Base-by-base conservation (phyloP, 2,329 filamentous ascomycete genomes). In the Phyllosticta capitalensis region DNA sequence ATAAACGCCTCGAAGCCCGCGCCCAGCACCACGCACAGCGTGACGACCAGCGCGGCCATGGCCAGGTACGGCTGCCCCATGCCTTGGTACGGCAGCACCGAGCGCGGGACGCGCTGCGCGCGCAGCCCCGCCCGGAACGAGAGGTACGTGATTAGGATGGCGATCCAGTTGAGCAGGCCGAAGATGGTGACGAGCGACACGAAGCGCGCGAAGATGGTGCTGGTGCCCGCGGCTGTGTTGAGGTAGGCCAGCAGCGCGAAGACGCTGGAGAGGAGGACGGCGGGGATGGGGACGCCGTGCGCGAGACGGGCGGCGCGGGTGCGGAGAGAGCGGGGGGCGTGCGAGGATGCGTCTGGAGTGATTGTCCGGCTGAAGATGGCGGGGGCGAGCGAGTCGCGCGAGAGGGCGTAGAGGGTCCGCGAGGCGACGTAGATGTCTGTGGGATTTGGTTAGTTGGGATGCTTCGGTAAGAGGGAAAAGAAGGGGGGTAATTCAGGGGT, bases 381-480 rank as follows among this genome's bases (percentile, higher is more conserved):
- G 12, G 83, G 84, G 0, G 79, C 83, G 65, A 79, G 77, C 51
- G 74, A 69, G 72, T 95, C 90, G 71, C 96, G 90, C 51, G 92
- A 91, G 1, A 96, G 82, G 2, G 92, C 91, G 21, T 90, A 90
- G 5, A 97, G 83, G 1, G 92, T 96, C 66, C 92, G 86, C 1
- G 90, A 95, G 24, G 90, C 92, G 48, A 90, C 92, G 67, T 95
- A 97, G 62, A 96, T 87, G 62, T 89, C 88, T 12, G 74, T 88
- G 89, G 61, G 87, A 89, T 5, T 88, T 88, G 0, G 7, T 26
- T 26, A 26, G 24, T 26, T 26, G 24, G 3, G 24, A 4, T 3
- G 24, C 24, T 7, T 26, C 24, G 24, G 24, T 26, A 87, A 89
- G 65, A n/a, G n/a, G n/a, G 30, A 38, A 10, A 9, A 38, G 30